Base-by-base conservation (phyloP, 2,329 filamentous ascomycete genomes). In the Aspergillus proliferans region DNA sequence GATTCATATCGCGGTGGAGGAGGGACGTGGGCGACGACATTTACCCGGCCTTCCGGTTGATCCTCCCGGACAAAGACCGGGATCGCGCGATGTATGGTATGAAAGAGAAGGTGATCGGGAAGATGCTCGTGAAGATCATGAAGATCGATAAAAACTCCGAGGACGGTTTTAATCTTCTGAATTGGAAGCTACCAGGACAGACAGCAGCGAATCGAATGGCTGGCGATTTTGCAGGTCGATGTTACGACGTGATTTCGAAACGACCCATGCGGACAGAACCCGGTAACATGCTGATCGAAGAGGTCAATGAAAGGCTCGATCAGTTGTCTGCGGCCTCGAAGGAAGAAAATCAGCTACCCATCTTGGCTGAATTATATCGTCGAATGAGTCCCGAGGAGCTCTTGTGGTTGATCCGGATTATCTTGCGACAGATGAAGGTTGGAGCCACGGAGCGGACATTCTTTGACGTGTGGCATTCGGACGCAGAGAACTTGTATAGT, bases 301-400 rank as follows among this genome's bases (percentile, higher is more conserved):
- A 96, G 60, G 92, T 97, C 47, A 98, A 98, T 62, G 83, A 85
- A 50, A 78, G 87, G 59, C 76, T 98, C 1, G 90, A 98, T 66
- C 79, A 80, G 58, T 76, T 98, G 26, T 84, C 90, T 0, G 79
- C 79, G 1, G 85, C 86, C 0, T 80, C 82, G 0, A 87, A 87
- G 46, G 92, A 97, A 71, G 80, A 86, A n/a, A 81, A 92, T 53
- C 92, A 97, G 59, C 66, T 89, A 38, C 84, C 84, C 0, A 86
- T 98, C 30, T 82, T 97, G 57, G 80, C 86, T 54, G 79, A 83
- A 4, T 95, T 97, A 63, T 97, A 97, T 68, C 80, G 84, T 42
- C 80, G 82, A 21, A 97, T 97, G 93, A 94, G 94, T 58, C 81
- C 93, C 0, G 87, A 95, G 55, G 93, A 98, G 71, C 73, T 98